A percentile compares a stretch with the other conserved stretches of the same genome.
Conservation (phyloP, 2,329 filamentous ascomycete species). For the Exophiala sp. region DNA sequence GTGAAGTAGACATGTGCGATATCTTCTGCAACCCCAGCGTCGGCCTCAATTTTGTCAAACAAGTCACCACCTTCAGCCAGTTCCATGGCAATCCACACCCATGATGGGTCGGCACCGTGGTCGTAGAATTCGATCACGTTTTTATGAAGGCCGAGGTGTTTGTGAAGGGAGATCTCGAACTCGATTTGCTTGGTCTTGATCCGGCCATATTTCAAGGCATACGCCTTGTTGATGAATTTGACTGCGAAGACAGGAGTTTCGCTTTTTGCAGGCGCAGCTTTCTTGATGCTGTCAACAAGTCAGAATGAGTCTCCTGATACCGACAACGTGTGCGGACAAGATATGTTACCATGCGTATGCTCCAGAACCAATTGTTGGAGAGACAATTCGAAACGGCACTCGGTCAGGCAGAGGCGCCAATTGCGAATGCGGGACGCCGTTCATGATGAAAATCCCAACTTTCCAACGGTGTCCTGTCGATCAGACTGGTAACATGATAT, state of each 20-base stretch:
- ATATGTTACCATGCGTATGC: slow-evolving; percentile 81
- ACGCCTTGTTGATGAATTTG: slow-evolving; percentile 97
- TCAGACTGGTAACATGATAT: background rate
- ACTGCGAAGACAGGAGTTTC: slow-evolving; percentile 81
- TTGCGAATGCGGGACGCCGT: slow-evolving; percentile 61
- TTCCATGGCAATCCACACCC: slow-evolving; percentile 99
- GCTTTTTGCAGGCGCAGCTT: slow-evolving; percentile 69
- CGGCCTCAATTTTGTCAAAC: slow-evolving; percentile 98
- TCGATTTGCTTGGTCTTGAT: slow-evolving; percentile 83
- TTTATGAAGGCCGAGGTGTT: slow-evolving; percentile 77
- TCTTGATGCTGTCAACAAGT: slow-evolving; percentile 68
- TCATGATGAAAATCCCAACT: slow-evolving; percentile 12
- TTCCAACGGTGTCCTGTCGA: background rate
- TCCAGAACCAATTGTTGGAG: slow-evolving; percentile 91
- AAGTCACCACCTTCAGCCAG: slow-evolving; percentile 90
- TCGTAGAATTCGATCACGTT: slow-evolving; percentile 94
- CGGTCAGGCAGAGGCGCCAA: slow-evolving; percentile 69
- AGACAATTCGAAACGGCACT: slow-evolving; percentile 88
- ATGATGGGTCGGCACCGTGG: slow-evolving; percentile 74
- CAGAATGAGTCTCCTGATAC: slow-evolving; percentile 28
- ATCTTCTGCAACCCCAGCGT: slow-evolving; percentile 88
- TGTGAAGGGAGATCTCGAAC: slow-evolving; percentile 87
- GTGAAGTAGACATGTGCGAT: slow-evolving; percentile 95
- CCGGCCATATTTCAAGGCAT: slow-evolving; percentile 81
- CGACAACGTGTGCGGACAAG: slow-evolving; percentile 31